Base-by-base conservation (phyloP, 768 basidiomycete genomes). In the Ramaria rubella region DNA sequence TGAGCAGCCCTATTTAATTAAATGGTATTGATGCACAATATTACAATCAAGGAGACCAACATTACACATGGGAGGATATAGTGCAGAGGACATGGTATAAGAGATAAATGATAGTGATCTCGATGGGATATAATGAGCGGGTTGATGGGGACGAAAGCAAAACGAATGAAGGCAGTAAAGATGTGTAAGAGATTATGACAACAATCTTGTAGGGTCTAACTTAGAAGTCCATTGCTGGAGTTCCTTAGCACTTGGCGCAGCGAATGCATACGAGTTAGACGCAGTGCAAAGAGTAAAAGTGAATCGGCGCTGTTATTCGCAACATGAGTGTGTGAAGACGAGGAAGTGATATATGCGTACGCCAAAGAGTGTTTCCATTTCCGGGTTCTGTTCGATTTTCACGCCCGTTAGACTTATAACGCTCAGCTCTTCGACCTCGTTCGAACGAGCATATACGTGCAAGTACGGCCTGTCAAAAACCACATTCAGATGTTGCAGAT, bases 261-360 rank as follows among this genome's bases (percentile, higher is more conserved):
- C 86, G 9, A 96, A 77, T 34, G 90, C 90, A 72, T 94, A 87
- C 24, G 93, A 94, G 69, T 96, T 95, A 7, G 90, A 89, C 12
- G 90, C 78, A 1, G 94, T 94, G 71, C 94, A 95, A 30, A 96
- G 78, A 12, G 90, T 93, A 70, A 96, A 94, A 14, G 86, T 87
- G 69, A 84, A 86, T 31, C 78, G 82, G 78, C 86, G 90, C 93
- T 94, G 66, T 44, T n/a, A n/a, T n/a, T n/a, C n/a, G 48, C 55
- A 36, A 57, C n/a, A n/a, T 30, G 19, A 11, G 11, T 49, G 9
- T 51, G 33, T 7, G 21, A 44, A 19, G 23, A 19, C 17, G 8
- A n/a, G 34, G 14, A 17, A 42, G 40, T 42, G n/a, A 42, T 6
- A 44, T 34, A 48, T 21, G 24, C 90, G 70, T 68, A 93, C 94